phyloP scores from a whole-genome alignment of 257 asterid genomes.

The Catharanthus roseus region DNA sequence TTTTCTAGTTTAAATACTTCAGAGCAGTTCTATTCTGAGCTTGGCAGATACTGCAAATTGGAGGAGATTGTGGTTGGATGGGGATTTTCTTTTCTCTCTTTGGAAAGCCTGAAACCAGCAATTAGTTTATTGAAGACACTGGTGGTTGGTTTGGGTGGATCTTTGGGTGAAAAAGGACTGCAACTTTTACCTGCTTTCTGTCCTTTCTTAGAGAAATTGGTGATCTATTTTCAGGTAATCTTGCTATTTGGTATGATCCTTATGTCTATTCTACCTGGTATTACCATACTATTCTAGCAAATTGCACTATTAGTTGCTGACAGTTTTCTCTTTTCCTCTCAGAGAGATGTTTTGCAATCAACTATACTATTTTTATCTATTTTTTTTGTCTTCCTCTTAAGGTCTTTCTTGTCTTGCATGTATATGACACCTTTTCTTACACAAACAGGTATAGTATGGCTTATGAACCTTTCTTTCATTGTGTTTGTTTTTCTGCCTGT shows the following conservation, averaged over 20 bases:
- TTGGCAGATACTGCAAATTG: slow-evolving; percentile 55
- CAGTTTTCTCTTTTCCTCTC: neutral
- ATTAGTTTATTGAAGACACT: slow-evolving; percentile 46
- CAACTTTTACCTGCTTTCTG: slow-evolving; percentile 51
- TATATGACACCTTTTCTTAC: neutral
- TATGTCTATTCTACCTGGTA: neutral
- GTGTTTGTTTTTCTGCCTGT: slow-evolving; percentile 15
- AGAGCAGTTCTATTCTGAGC: slow-evolving; percentile 38
- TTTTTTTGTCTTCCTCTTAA: neutral
- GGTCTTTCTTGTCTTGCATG: neutral
- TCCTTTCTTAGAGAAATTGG: slow-evolving; percentile 66
- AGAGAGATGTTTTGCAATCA: neutral
- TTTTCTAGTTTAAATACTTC: slow-evolving; percentile 22
- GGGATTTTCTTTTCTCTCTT: slow-evolving; percentile 68
- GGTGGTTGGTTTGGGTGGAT: slow-evolving; percentile 77
- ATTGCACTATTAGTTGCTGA: neutral
- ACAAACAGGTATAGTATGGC: neutral
- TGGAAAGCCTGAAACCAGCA: slow-evolving; percentile 60
- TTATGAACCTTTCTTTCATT: neutral
- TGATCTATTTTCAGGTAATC: slow-evolving; percentile 78
- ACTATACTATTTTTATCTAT: neutral
- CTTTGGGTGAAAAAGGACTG: slow-evolving; percentile 69
- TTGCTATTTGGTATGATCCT: neutral
- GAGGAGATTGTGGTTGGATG: slow-evolving; percentile 82
- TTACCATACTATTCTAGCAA: neutral